Base-by-base conservation (phyloP, 2,329 filamentous ascomycete genomes). In the Hymenoscyphus salicellus region DNA sequence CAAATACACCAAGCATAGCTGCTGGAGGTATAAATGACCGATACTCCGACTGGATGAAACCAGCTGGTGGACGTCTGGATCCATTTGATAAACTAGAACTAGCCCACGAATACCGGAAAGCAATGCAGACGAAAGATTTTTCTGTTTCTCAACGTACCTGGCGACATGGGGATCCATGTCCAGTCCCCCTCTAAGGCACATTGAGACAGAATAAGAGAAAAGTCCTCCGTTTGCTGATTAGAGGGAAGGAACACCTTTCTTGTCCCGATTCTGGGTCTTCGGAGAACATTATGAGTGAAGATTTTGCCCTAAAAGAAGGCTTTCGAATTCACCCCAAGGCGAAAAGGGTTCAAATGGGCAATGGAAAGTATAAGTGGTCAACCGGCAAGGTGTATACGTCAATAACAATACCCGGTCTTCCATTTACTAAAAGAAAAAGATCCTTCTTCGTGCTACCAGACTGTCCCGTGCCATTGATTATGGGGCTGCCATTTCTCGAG, bases 251-350 rank as follows among this genome's bases (percentile, higher is more conserved):
- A 23, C 38, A 52, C 20, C 38, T 62, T 30, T 55, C 61, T 5
- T 52, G 61, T 36, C 65, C 65, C 7, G 65, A 66, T 38, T 62
- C 62, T 6, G 65, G 65, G 2, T 62, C 62, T 6, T 59, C 55
- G 3, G 57, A 56, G 28, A 63, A 66, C 43, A 61, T 65, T n/a
- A 60, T 65, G 23, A 61, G 58, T 14, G 52, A 61, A 20, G 58
- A 49, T n/a, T 66, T 55, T 20, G 64, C 64, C n/a, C 41, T 61
- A 17, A 32, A 46, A 4, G 23, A 62, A 23, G 36, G 46, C 36
- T 33, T 62, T 10, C 26, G 16, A n/a, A 33, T 62, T 11, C 33
- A 36, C 7, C 8, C 6, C 5, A 46, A 49, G 5, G 55, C 14
- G 3, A 49, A 49, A 8, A 23, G 7, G 20, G 58, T 62, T 26